These are phyloP conservation scores for Coniferiporia weirii DNA, from an alignment of 1,284 basidiomycete species.

Conservation along the genomic window DNA sequence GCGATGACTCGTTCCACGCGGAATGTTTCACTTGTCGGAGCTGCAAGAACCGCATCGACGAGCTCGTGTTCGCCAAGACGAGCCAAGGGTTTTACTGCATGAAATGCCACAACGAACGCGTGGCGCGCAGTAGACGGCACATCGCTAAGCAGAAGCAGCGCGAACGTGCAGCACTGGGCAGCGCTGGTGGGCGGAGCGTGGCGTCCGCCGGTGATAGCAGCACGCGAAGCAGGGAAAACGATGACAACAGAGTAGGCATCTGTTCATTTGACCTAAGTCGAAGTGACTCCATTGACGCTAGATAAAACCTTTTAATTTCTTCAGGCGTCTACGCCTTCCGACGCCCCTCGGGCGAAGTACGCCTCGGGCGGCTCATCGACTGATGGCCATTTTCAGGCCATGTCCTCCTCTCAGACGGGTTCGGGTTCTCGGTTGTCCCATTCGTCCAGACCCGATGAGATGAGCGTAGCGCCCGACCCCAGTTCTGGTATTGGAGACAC, in stretches of 20 bases:
- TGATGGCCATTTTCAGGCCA: constrained; percentile 4
- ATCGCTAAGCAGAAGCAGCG: constrained; percentile 66
- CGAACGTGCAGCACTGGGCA: constrained; percentile 41
- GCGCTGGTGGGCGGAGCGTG: constrained; percentile 31
- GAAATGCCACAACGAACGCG: constrained; percentile 96
- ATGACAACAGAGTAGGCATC: constrained; percentile 4
- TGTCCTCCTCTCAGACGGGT: constrained; percentile 4
- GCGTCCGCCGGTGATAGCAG: constrained; percentile 19
- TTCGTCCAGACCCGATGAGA: not conserved
- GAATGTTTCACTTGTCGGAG: constrained; percentile 98
- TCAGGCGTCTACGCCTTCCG: constrained; percentile 2
- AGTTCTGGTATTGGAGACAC: not conserved
- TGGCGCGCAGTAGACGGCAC: constrained; percentile 86
- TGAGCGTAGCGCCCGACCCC: not conserved
- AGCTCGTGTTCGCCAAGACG: constrained; percentile 98
- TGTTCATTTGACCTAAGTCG: not conserved
- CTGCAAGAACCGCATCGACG: constrained; percentile 92
- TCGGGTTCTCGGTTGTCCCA: not conserved
- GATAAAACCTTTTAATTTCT: not conserved
- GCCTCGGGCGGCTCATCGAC: constrained; percentile 8
- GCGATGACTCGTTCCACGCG: constrained; percentile 97
- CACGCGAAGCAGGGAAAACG: not conserved
- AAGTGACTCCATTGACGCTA: not conserved
- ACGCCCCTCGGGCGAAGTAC: constrained; percentile 2
- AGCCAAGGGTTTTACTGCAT: constrained; percentile 99